These are phyloP conservation scores for Voacanga thouarsii DNA, from an alignment of 257 asterid genomes.

Conservation along the genomic window DNA sequence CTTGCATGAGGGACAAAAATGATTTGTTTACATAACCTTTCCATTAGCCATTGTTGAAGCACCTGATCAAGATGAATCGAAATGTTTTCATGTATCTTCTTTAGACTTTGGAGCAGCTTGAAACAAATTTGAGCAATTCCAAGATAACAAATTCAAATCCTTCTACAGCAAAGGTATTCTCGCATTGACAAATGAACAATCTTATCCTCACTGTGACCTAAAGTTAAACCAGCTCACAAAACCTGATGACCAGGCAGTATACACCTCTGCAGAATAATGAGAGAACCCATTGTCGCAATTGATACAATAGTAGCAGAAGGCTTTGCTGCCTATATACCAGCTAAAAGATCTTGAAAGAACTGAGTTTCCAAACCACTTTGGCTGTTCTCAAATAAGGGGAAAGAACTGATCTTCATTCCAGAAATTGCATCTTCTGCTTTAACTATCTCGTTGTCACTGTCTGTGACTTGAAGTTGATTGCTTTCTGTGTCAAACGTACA, in stretches of 20 bases:
- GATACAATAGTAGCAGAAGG: slow-evolving; percentile 50
- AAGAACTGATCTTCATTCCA: slow-evolving; percentile 16
- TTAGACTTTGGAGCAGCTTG: neutral
- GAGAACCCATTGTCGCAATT: slow-evolving; percentile 60
- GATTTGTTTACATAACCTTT: neutral
- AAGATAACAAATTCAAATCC: slow-evolving; percentile 29
- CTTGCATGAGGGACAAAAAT: too few relatives aligned
- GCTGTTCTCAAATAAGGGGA: slow-evolving; percentile 19
- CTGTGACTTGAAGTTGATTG: slow-evolving; percentile 63
- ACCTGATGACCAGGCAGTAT: slow-evolving; percentile 58
- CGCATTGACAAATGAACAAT: slow-evolving; percentile 57
- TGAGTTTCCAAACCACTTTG: slow-evolving; percentile 20
- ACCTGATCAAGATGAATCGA: neutral
- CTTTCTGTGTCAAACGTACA: slow-evolving; percentile 21
- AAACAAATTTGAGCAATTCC: neutral
- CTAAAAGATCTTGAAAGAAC: slow-evolving; percentile 41
- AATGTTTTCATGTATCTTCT: neutral
- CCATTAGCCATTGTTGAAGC: neutral
- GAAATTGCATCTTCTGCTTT: slow-evolving; percentile 27
- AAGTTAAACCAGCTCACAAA: slow-evolving; percentile 45
- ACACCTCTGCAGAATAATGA: slow-evolving; percentile 37
- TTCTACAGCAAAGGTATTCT: slow-evolving; percentile 71
- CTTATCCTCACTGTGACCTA: slow-evolving; percentile 45
- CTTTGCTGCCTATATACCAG: slow-evolving; percentile 42
- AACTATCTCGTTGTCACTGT: slow-evolving; percentile 63